These are phyloP conservation scores for Candida vaughaniae DNA, from an alignment of 805 yeast species.

Conservation along the genomic window DNA sequence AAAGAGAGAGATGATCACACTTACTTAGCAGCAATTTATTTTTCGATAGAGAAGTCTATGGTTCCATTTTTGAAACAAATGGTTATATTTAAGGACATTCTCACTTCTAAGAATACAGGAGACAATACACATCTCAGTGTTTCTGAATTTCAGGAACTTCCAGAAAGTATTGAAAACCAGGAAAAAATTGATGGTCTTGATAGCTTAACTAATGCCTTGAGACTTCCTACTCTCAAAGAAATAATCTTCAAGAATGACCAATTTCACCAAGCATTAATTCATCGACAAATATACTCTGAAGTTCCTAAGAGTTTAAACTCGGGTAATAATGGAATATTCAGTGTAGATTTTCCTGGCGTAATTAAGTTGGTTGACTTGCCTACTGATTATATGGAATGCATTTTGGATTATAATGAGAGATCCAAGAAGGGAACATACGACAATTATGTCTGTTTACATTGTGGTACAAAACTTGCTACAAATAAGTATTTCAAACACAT, in stretches of 20 bases:
- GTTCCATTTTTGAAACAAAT: conserved; percentile 38
- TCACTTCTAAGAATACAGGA: conserved; percentile 28
- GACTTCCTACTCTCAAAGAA: conserved; percentile 23
- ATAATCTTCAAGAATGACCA: conserved; percentile 14
- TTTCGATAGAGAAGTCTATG: conserved; percentile 20
- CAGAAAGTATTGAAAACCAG: conserved; percentile 17
- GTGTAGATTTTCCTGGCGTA: conserved; percentile 53
- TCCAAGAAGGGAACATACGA: conserved; percentile 19
- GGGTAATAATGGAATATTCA: conserved; percentile 19
- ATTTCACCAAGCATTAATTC: conserved; percentile 23
- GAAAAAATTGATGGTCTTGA: conserved; percentile 18
- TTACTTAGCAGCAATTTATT: conserved; percentile 13
- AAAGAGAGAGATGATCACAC: not conserved
- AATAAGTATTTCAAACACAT: conserved; percentile 21
- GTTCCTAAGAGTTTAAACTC: conserved; percentile 22
- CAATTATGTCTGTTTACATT: conserved; percentile 32
- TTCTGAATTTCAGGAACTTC: conserved; percentile 17
- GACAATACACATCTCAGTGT: conserved; percentile 23
- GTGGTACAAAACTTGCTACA: conserved; percentile 26
- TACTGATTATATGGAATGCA: conserved; percentile 28
- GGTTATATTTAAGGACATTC: conserved; percentile 29
- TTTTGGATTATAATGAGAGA: conserved; percentile 18
- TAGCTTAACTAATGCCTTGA: conserved; percentile 23
- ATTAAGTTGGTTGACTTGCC: conserved; percentile 56
- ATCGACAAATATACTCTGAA: conserved; percentile 22